Conservation (phyloP, 1,139 yeast genomes). For the Arxiozyma telluris region DNA sequence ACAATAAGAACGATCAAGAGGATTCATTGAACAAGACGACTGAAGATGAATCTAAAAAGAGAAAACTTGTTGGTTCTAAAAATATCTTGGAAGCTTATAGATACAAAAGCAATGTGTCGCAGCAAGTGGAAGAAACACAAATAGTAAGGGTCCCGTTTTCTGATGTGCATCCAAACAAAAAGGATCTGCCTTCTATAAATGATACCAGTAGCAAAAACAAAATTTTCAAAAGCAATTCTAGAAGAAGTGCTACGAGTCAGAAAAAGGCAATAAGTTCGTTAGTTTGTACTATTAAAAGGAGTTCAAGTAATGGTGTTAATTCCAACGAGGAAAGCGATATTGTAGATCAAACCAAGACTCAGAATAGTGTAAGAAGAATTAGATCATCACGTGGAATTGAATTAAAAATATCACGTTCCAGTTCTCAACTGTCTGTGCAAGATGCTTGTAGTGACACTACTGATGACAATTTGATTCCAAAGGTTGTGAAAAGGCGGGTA, state of each 20-base stretch:
- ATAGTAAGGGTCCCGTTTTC: neutral
- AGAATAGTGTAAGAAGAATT: neutral
- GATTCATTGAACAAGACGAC: neutral
- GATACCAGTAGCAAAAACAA: neutral
- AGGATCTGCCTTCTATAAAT: neutral
- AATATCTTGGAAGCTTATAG: neutral
- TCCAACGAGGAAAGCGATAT: neutral
- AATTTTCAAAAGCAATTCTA: too few species aligned
- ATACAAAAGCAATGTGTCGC: neutral
- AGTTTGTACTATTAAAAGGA: neutral
- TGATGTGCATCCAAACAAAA: neutral
- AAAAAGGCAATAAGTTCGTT: neutral
- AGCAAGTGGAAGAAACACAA: neutral
- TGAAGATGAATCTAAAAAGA: neutral
- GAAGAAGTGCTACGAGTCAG: neutral
- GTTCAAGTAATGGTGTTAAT: neutral
- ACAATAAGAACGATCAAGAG: neutral
- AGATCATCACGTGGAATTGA: neutral
- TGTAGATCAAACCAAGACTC: neutral
- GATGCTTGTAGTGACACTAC: neutral
- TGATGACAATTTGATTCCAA: neutral
- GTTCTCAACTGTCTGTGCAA: neutral
- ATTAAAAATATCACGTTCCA: neutral
- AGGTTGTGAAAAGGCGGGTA: neutral
- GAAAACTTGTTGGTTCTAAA: constrained; percentile 1